phyloP scores from a whole-genome alignment of 2,329 filamentous ascomycete genomes.

The Talaromyces sp. region DNA sequence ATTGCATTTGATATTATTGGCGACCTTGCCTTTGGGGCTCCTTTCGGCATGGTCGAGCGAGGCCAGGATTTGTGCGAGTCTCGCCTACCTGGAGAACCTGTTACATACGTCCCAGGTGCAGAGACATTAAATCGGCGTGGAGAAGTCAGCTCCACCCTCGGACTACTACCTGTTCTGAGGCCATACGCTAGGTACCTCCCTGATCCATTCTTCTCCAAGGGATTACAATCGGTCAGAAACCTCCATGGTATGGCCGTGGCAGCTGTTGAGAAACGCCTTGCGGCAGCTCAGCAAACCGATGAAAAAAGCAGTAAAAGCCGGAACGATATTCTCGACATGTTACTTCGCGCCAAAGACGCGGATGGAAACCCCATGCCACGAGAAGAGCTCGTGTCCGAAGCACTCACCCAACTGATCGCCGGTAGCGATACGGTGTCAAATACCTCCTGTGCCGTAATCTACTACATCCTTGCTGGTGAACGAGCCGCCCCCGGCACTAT shows the following conservation, averaged over 20 bases:
- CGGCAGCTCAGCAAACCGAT: slow-evolving; percentile 11
- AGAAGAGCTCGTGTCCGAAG: slow-evolving; percentile 31
- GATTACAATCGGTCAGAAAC: slow-evolving; percentile 11
- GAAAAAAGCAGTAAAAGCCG: slow-evolving; percentile 16
- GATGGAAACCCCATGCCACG: slow-evolving; percentile 29
- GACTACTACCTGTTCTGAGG: slow-evolving; percentile 17
- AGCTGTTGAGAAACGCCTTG: slow-evolving; percentile 28
- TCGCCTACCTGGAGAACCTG: slow-evolving; percentile 21
- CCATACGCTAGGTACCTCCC: slow-evolving; percentile 23
- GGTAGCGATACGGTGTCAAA: slow-evolving; percentile 36
- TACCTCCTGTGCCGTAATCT: slow-evolving; percentile 22
- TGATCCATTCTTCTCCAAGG: slow-evolving; percentile 27
- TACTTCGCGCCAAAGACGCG: slow-evolving; percentile 30
- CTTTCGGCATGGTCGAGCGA: slow-evolving; percentile 26
- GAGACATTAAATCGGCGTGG: slow-evolving; percentile 23
- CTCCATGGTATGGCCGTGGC: slow-evolving; percentile 27
- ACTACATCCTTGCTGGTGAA: slow-evolving; percentile 20
- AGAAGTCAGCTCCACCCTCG: slow-evolving; percentile 24
- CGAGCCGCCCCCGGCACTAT: slow-evolving; percentile 20
- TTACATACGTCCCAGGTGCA: slow-evolving; percentile 22
- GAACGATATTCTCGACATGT: slow-evolving; percentile 32
- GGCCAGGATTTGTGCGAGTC: slow-evolving; percentile 23
- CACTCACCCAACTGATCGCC: slow-evolving; percentile 34
- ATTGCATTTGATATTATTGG: slow-evolving; percentile 19
- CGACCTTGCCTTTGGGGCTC: slow-evolving; percentile 23